Evolutionary conservation across 495 filamentous ascomycete genomes (phyloP), one percentile per base, ranked within the genome.

Genomic region (Hypoxylon lienhwacheense): DNA sequence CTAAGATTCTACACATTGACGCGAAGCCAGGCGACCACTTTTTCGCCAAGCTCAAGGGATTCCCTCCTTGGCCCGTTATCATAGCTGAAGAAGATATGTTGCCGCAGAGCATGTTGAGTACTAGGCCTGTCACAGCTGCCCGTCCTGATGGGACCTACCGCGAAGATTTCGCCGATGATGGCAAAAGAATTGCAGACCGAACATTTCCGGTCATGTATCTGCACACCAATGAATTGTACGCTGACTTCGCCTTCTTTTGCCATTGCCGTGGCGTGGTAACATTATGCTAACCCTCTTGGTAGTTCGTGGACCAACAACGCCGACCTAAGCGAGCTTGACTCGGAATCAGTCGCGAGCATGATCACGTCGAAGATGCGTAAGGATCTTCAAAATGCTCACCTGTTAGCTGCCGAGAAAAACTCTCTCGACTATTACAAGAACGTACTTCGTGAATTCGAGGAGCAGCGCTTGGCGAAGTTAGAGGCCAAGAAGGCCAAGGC

Each of bases 191-290:
- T 12, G 79, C 83, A 29, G 90, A 96, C 68, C 80, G 91, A 32
- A 90, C 87, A 4, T 96, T 87, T 67, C 90, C 91, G 2, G 84
- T 97, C 55, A 96, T 96, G 91, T 97, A 93, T 70, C 75, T 97
- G 46, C 77, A 84, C 50, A 95, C 90, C 45, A 95, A 96, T 67
- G 90, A 96, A 77, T 97, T 97, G 91, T 97, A 74, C 80, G 91
- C 7, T 22, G 7, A 31, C 25, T 17, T 26, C 19, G 19, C 31
- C 15, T 35, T 31, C n/a, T 16, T 14, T 17, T 11, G 1, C 12
- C 1, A 7, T 10, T n/a, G 12, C 10, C 7, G 28, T 15, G 12
- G 20, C 49, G 12, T 36, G 3, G 25, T 20, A 35, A 44, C 10
- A 16, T 14, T 4, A 34, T 15, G 45, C 61, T 69, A 50, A 67